Evolutionary conservation across 768 basidiomycete species (phyloP).

Genomic region (Serendipita vermifera): DNA sequence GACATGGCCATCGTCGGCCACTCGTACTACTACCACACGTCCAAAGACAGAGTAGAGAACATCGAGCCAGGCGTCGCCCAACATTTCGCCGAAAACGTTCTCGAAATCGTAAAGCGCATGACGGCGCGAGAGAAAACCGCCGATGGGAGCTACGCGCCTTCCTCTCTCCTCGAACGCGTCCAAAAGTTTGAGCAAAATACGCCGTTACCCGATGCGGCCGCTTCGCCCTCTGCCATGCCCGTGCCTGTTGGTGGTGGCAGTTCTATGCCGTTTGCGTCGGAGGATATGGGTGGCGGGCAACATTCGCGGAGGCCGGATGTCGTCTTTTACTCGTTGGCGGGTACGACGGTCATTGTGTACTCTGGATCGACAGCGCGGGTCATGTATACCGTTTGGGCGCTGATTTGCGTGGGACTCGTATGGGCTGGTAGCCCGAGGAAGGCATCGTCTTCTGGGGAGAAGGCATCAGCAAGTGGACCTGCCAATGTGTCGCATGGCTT

Average conservation of each 20-base stretch:
- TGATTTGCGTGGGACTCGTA: slow-evolving; percentile 36
- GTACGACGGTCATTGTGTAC: slow-evolving; percentile 51
- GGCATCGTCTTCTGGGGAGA: too few relatives aligned
- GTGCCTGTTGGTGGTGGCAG: background rate
- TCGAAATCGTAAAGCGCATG: slow-evolving; percentile 64
- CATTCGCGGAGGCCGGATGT: background rate
- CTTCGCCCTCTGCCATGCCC: background rate
- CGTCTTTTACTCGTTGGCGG: slow-evolving; percentile 66
- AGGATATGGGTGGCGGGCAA: background rate
- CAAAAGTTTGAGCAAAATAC: slow-evolving; percentile 14
- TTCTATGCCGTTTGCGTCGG: background rate
- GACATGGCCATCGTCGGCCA: slow-evolving; percentile 90
- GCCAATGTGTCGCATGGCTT: too few relatives aligned
- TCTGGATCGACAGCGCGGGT: slow-evolving; percentile 57
- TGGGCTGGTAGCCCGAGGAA: slow-evolving; percentile 24
- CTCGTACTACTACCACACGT: slow-evolving; percentile 89
- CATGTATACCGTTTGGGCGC: slow-evolving; percentile 38
- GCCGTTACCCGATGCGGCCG: background rate
- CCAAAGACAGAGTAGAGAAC: slow-evolving; percentile 75
- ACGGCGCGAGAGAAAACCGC: slow-evolving; percentile 31
- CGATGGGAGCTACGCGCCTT: background rate
- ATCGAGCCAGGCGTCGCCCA: slow-evolving; percentile 74
- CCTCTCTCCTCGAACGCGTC: background rate
- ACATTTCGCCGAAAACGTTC: slow-evolving; percentile 83
- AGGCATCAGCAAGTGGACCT: too few relatives aligned